Conservation (phyloP, 108 stramenopile species). For the Skeletonema marinoi region DNA sequence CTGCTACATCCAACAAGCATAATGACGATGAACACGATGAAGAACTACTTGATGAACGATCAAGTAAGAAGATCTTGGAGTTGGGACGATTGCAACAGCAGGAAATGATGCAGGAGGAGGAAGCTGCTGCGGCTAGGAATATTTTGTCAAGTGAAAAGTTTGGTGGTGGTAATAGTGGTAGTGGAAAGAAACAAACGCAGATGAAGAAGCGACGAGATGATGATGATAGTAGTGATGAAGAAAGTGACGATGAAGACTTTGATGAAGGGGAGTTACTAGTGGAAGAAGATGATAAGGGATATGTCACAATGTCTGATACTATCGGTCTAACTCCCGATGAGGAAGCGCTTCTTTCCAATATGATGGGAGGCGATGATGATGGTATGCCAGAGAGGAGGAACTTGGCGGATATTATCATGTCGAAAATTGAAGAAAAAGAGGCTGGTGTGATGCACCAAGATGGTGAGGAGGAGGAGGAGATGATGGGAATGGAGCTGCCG, state of each 20-base stretch:
- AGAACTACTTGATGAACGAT: slow-evolving; percentile 67
- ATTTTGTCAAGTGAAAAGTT: neutral
- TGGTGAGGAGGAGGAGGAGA: slow-evolving; percentile 40
- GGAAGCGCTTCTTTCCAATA: slow-evolving; percentile 77
- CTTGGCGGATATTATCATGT: slow-evolving; percentile 97
- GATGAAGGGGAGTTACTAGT: slow-evolving; percentile 69
- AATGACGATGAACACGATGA: slow-evolving; percentile 40
- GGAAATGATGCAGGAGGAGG: slow-evolving; percentile 69
- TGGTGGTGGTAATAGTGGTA: neutral
- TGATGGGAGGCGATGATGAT: slow-evolving; percentile 63
- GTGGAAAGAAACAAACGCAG: slow-evolving; percentile 10
- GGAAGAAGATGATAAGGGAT: slow-evolving; percentile 76
- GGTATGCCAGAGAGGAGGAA: slow-evolving; percentile 58
- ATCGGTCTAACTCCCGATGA: slow-evolving; percentile 76
- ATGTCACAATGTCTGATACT: slow-evolving; percentile 61
- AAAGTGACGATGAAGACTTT: slow-evolving; percentile 69
- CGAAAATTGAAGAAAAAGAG: slow-evolving; percentile 97
- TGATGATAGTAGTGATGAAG: slow-evolving; percentile 70
- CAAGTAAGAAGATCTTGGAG: slow-evolving; percentile 64
- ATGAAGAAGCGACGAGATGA: slow-evolving; percentile 27
- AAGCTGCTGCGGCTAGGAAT: neutral
- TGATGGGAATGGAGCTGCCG: slow-evolving; percentile 60
- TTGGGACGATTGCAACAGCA: slow-evolving; percentile 68
- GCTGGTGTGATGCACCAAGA: slow-evolving; percentile 40
- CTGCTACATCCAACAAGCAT: slow-evolving; percentile 1